Evolutionary conservation across 345 rosid genomes (phyloP).

Genomic region (Eucalyptus erythrocorys): DNA sequence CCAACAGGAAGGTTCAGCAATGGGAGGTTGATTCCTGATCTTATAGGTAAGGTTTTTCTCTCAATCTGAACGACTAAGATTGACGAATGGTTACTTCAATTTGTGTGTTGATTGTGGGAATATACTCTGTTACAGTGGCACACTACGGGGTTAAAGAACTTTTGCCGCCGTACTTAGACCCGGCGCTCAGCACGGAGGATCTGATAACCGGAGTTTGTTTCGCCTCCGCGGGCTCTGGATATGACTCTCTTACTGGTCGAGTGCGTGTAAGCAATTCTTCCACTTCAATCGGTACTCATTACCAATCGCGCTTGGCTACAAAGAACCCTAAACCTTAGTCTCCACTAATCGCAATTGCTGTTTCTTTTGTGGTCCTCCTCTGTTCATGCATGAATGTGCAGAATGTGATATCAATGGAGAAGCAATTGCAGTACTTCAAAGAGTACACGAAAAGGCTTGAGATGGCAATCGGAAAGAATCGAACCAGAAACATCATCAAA

Average conservation of each 20-base stretch:
- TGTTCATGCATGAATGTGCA: background rate
- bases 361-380: background rate
- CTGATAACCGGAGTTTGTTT: constrained; percentile 7
- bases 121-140: background rate
- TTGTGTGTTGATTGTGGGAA: background rate
- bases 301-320: background rate
- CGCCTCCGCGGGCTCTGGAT: constrained; percentile 7
- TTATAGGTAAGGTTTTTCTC: background rate
- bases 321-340: background rate
- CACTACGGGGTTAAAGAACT: constrained; percentile 1
- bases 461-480: background rate
- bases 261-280: background rate
- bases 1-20: constrained; percentile 12
- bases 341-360: background rate
- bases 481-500: background rate
- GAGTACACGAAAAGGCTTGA: background rate
- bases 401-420: background rate
- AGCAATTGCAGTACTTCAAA: background rate
- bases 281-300: background rate
- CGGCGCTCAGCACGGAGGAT: background rate
- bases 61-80: background rate
- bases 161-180: constrained; percentile 8
- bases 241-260: background rate
- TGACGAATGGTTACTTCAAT: background rate
- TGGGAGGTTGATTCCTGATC: constrained; percentile 5